These are phyloP conservation scores for Puccinellia tenuiflora DNA, from an alignment of 176 grass and related monocot genomes.

Conservation along the genomic window DNA sequence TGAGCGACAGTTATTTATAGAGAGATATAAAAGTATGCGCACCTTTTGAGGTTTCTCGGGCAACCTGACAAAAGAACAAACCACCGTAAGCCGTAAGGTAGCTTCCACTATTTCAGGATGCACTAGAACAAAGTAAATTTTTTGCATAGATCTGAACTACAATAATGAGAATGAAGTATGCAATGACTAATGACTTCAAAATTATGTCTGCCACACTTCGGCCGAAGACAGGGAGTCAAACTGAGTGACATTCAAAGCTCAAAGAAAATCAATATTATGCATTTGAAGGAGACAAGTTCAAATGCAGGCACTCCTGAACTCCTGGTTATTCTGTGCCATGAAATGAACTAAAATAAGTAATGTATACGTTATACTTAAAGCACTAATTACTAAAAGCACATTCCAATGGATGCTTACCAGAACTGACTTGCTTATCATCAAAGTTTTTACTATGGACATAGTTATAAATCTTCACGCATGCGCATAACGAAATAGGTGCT, in stretches of 20 bases:
- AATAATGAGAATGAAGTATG: conserved; percentile 23
- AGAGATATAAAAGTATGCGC: conserved; percentile 24
- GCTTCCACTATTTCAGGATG: conserved; percentile 27
- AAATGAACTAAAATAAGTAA: background rate
- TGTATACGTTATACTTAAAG: conserved; percentile 11
- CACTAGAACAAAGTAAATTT: conserved; percentile 15
- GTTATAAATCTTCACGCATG: background rate
- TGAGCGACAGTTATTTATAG: background rate
- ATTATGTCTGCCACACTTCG: background rate
- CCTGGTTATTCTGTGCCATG: background rate
- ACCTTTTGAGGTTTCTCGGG: conserved; percentile 73
- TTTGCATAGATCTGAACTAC: conserved; percentile 17
- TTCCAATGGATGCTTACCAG: background rate
- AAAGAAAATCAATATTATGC: conserved; percentile 1
- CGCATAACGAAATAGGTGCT: background rate
- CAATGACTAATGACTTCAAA: background rate
- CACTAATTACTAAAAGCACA: conserved; percentile 22
- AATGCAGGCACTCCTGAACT: background rate
- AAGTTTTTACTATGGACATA: background rate
- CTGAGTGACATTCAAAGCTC: background rate
- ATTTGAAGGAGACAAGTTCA: background rate
- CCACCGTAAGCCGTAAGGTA: conserved; percentile 31
- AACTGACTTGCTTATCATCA: conserved; percentile 12
- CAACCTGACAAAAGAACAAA: conserved; percentile 50
- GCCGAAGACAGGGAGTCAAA: background rate